A percentile compares a stretch with the other conserved stretches of the same genome.
Evolutionary conservation across 2,329 filamentous ascomycete genomes (phyloP).

Genomic region (Keithomyces neogunnii): DNA sequence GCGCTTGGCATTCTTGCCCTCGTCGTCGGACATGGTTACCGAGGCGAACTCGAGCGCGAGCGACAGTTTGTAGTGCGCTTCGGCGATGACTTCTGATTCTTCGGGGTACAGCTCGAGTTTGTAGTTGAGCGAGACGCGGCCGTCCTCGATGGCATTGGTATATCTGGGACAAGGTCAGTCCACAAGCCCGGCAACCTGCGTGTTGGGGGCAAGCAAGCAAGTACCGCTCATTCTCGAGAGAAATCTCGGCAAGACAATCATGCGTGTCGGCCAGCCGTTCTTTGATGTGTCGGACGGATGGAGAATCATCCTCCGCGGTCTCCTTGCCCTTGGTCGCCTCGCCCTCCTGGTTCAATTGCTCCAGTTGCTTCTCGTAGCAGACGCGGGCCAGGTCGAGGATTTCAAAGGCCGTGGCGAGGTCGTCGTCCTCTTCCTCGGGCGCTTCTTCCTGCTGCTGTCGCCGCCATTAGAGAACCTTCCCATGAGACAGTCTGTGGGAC

Average conservation of each 20-base stretch:
- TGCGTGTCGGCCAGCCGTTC: constrained; percentile 88
- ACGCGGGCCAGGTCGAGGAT: constrained; percentile 73
- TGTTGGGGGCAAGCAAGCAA: neutral
- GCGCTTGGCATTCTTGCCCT: constrained; percentile 36
- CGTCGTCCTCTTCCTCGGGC: constrained; percentile 55
- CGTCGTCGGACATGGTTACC: constrained; percentile 51
- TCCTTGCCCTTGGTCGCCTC: constrained; percentile 35
- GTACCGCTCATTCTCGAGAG: constrained; percentile 84
- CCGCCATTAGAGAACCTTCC: constrained; percentile 5
- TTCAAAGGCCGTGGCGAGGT: constrained; percentile 72
- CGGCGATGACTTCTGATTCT: constrained; percentile 79
- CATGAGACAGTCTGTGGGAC: constrained; percentile 11
- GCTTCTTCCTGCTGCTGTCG: constrained; percentile 29
- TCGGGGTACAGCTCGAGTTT: constrained; percentile 71
- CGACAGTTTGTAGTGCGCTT: constrained; percentile 94
- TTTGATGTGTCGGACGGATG: constrained; percentile 53
- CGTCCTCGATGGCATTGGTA: constrained; percentile 75
- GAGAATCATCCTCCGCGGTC: constrained; percentile 27
- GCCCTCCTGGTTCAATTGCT: constrained; percentile 23
- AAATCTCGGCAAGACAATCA: constrained; percentile 90
- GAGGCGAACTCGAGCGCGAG: constrained; percentile 91
- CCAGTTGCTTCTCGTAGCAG: constrained; percentile 50
- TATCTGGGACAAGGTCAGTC: constrained; percentile 43
- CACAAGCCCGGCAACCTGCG: neutral
- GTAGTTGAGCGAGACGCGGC: constrained; percentile 66